Base-by-base conservation (phyloP, 768 basidiomycete species). In the Russula vinacea region DNA sequence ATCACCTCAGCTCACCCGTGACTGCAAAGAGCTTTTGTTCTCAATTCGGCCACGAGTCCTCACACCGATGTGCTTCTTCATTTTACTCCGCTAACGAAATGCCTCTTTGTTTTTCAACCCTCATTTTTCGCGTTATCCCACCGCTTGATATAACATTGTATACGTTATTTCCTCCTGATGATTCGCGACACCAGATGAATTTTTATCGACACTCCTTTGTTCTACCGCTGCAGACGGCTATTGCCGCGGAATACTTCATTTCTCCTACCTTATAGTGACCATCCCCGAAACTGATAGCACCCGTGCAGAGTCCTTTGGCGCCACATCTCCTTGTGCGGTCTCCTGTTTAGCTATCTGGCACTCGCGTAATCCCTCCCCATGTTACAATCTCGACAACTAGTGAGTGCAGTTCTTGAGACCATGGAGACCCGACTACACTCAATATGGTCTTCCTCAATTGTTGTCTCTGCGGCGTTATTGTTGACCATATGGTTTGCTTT, bases 11-110 rank as follows among this genome's bases (percentile, higher is more conserved):
- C 9, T 56, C 42, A n/a, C 29, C 11, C 56, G 11, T 29, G n/a
- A 44, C 26, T 32, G 56, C 56, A 19, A 44, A 29, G 22, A 0
- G 40, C 42, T 35, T 47, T 58, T 58, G 56, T 58, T 58, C 44
- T 24, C 44, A 10, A 45, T 14, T 33, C n/a, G 29, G 56, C 5
- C 29, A 55, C 32, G 7, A 16, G 19, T 32, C 47, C 40, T 32
- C 26, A 42, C 17, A 11, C 56, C 16, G 10, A 32, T 2, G 24
- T 57, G 56, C 42, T 56, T 56, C 56, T 42, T 11, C 9, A 2
- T 2, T 13, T 14, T 45, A 29, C 56, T 9, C 19, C 40, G 26
- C 11, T 44, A n/a, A 17, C 17, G 0, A 5, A 24, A 44, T 32
- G 5, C 3, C 56, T 44, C 42, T 6, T 57, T 57, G 56, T 57